These are phyloP conservation scores for Colletotrichum phormii DNA, from an alignment of 2,329 filamentous ascomycete genomes.

Conservation along the genomic window DNA sequence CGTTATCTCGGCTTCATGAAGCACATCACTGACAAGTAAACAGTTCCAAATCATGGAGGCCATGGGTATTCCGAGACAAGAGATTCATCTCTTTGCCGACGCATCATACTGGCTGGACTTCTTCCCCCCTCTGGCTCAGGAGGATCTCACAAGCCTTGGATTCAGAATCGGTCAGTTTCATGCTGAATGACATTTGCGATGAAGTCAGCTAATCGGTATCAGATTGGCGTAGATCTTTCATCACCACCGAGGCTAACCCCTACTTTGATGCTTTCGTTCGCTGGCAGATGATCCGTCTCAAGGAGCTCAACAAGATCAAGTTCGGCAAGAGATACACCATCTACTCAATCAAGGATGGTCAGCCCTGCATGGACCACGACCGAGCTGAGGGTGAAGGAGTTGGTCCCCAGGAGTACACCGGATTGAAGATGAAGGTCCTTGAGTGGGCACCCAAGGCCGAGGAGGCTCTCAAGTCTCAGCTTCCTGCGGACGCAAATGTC, in stretches of 20 bases:
- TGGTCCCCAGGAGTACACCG: constrained; percentile 72
- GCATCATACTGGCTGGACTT: constrained; percentile 91
- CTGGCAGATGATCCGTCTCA: constrained; percentile 97
- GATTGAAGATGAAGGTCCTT: constrained; percentile 88
- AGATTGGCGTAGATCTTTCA: constrained; percentile 47
- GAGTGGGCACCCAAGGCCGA: constrained; percentile 87
- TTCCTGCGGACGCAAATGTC: constrained; percentile 82
- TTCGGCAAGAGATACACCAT: constrained; percentile 95
- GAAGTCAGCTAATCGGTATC: constrained; percentile 51
- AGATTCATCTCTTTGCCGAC: constrained; percentile 94
- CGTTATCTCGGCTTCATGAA: background rate
- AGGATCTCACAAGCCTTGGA: constrained; percentile 35
- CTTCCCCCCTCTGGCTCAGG: constrained; percentile 70
- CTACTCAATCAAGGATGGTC: constrained; percentile 78
- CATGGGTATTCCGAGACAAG: constrained; percentile 85
- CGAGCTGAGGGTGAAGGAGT: constrained; percentile 56
- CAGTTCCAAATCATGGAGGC: constrained; percentile 96
- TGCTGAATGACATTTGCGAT: background rate
- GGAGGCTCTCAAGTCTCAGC: constrained; percentile 78
- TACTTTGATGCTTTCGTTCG: constrained; percentile 92
- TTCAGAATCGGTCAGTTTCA: constrained; percentile 26
- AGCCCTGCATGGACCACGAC: constrained; percentile 62
- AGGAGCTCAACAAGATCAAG: constrained; percentile 91
- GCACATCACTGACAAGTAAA: constrained; percentile 59
- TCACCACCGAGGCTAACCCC: constrained; percentile 96